Percentiles rank a stretch among this genome's conserved stretches.
Evolutionary conservation across 495 filamentous ascomycete genomes (phyloP).

Genomic region (Hypoxylon fragiforme): DNA sequence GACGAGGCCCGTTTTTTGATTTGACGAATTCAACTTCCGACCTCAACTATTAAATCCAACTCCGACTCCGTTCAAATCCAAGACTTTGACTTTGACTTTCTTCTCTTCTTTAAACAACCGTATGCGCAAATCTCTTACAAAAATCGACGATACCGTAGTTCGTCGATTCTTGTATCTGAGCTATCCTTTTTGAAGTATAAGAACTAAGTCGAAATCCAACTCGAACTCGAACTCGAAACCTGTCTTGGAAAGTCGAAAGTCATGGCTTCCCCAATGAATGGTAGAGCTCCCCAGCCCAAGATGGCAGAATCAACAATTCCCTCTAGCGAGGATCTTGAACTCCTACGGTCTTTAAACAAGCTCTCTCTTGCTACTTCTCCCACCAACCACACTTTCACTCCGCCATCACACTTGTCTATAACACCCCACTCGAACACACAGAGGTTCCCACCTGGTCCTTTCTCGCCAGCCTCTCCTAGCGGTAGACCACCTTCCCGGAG

Average conservation of each 20-base stretch:
- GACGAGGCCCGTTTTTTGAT: no score
- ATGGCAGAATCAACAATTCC: conserved; percentile 23
- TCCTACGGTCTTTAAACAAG: conserved; percentile 47
- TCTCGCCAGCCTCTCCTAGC: conserved; percentile 39
- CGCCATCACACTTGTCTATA: conserved; percentile 35
- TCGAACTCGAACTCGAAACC: no score
- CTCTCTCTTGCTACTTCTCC: conserved; percentile 45
- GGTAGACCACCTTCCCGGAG: conserved; percentile 47
- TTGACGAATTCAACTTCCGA: no score
- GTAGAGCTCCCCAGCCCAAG: conserved; percentile 23
- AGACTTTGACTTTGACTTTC: no score
- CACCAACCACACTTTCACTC: conserved; percentile 25
- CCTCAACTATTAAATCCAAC: no score
- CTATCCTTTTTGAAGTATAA: no score
- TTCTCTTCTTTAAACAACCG: no score
- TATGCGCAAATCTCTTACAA: no score
- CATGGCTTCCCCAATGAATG: conserved; percentile 34
- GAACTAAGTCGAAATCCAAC: no score
- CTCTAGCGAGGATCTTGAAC: conserved; percentile 33
- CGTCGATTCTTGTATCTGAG: no score
- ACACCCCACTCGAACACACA: conserved; percentile 12
- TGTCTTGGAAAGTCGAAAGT: neutral
- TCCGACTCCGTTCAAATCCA: no score
- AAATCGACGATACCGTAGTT: no score
- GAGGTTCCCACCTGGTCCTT: conserved; percentile 3